Base-by-base conservation (phyloP, 2,329 filamentous ascomycete genomes). In the Pseudomassariella vexata region DNA sequence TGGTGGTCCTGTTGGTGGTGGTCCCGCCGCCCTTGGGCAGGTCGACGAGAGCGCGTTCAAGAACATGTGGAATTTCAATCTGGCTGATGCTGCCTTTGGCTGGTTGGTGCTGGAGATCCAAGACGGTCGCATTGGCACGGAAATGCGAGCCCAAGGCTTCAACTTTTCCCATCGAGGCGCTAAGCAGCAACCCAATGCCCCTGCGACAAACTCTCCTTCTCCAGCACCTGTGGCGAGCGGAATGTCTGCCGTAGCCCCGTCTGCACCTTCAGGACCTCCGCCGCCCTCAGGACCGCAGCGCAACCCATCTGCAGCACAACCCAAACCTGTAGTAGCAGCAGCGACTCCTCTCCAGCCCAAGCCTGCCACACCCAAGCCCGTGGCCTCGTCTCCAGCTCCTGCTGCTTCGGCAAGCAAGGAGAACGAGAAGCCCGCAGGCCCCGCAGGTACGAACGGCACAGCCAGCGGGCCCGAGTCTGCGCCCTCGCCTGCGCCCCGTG, bases 41-140 rank as follows among this genome's bases (percentile, higher is more conserved):
- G 88, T 98, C 12, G 92, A 98, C 42, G 92, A 98, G 68, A 95
- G 89, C 50, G 92, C 92, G 2, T 98, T 98, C 75, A 98, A 98
- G 70, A 98, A 98, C 59, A 96, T 96, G 92, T 98, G 92, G 92
- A 98, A 98, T 62, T 98, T 98, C 66, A 96, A 96, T 60, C 64
- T 98, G 45, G 92, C 92, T 19, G 92, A 98, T 66, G 92, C 92
- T 34, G 90, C 92, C 14, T 98, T 96, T 57, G 92, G 92, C 39
- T 98, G 88, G 71, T 71, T 98, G 31, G 88, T 96, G 11, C 65
- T 98, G 36, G 92, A 98, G 57, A 82, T 98, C 38, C 92, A 98
- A 55, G 85, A 88, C 52, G 92, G 92, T 31, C 81, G 92, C 25
- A 96, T 98, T 47, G 92, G 89, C 28, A 98, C 92, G 0, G 92